Evolutionary conservation across 2,329 filamentous ascomycete genomes (phyloP).

Genomic region (Pleomassaria siparia): DNA sequence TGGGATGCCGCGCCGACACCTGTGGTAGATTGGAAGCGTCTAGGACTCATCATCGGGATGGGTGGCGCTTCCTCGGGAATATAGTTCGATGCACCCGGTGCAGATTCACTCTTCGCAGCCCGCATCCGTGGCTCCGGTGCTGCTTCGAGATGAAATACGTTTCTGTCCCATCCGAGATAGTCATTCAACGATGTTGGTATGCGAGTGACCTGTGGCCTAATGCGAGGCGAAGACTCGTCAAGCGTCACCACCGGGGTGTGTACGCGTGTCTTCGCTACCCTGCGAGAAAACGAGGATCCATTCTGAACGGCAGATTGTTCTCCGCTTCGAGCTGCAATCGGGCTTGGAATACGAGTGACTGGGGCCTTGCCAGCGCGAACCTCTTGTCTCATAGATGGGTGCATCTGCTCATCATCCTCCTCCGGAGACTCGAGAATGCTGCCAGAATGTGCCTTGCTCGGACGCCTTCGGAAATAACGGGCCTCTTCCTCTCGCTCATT

Average conservation of each 20-base stretch:
- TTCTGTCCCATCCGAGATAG: neutral
- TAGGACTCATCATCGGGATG: constrained; percentile 24
- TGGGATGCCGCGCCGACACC: neutral
- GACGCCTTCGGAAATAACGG: neutral
- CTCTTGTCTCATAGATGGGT: neutral
- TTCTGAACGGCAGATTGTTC: neutral
- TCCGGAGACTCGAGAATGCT: neutral
- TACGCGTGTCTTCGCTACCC: neutral
- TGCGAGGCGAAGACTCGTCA: neutral
- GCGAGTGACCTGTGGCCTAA: neutral
- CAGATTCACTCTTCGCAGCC: neutral
- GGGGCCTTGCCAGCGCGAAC: neutral
- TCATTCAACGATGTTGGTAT: neutral
- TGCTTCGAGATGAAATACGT: neutral
- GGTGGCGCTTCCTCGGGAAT: neutral
- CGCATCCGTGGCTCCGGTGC: neutral
- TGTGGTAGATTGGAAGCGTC: constrained; percentile 7
- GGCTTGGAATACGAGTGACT: neutral
- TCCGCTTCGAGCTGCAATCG: neutral
- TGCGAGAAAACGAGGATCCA: neutral
- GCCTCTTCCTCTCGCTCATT: neutral
- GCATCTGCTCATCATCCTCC: neutral
- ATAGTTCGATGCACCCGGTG: neutral
- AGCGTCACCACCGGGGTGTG: neutral
- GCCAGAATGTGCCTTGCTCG: neutral